Percentiles rank a stretch among this genome's conserved stretches.
phyloP scores from a whole-genome alignment of 2,329 filamentous ascomycete species.

The Aureobasidium sp. region DNA sequence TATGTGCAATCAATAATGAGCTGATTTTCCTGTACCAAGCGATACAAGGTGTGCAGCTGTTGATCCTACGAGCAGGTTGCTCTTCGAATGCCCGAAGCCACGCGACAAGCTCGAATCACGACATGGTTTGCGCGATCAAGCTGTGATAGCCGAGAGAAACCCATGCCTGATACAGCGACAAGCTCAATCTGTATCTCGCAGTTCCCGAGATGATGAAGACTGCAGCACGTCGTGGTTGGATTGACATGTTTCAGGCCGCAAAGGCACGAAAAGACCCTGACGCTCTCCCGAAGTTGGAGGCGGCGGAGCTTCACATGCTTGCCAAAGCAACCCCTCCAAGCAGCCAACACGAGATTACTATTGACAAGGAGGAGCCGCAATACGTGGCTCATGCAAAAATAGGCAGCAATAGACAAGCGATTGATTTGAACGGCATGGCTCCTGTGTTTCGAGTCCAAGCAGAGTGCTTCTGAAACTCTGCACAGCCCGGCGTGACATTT shows the following conservation, averaged over 20 bases:
- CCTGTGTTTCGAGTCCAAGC: background rate
- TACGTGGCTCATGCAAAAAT: background rate
- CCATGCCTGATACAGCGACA: background rate
- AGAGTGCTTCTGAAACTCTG: background rate
- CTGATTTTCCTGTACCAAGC: background rate
- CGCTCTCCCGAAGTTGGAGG: background rate
- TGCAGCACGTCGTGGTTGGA: background rate
- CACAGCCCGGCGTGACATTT: conserved; percentile 2
- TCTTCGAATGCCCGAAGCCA: background rate
- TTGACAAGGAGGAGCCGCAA: background rate
- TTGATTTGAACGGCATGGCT: background rate
- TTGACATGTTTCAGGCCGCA: background rate
- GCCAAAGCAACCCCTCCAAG: background rate
- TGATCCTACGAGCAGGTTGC: background rate
- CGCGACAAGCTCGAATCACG: background rate
- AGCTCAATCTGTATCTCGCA: background rate
- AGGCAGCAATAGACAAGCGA: background rate
- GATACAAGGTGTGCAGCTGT: background rate
- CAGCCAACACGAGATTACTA: background rate
- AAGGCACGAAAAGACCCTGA: background rate
- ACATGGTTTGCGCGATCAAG: background rate
- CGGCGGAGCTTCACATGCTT: conserved; percentile 9
- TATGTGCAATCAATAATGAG: background rate
- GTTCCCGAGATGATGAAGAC: background rate
- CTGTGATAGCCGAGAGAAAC: background rate